Conservation (phyloP, 371 early-diverging fungal genomes). For the Mortierella sp. region DNA sequence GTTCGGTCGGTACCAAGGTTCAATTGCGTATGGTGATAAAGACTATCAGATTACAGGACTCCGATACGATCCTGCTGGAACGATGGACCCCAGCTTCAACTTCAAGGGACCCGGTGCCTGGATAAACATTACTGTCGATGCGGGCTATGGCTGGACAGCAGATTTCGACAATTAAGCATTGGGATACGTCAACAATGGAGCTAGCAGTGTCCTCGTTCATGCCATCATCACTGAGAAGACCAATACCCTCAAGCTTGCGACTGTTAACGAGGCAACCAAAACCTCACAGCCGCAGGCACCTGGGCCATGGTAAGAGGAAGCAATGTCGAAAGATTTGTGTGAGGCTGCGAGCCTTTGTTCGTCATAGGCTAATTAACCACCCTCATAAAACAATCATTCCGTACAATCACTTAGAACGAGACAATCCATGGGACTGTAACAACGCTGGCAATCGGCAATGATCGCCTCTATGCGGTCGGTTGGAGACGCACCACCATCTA, state of each 20-base stretch:
- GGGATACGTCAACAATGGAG: neutral
- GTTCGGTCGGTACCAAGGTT: neutral
- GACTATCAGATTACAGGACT: no score
- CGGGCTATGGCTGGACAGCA: neutral
- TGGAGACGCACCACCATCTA: no score
- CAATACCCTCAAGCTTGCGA: neutral
- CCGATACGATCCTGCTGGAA: neutral
- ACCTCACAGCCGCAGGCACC: neutral
- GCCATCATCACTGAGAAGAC: neutral
- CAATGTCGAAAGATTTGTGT: no score
- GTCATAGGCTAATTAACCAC: no score
- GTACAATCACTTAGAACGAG: neutral
- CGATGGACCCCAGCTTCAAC: neutral
- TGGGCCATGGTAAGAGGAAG: neutral
- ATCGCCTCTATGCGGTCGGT: neutral
- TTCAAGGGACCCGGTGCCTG: neutral
- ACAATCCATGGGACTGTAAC: neutral
- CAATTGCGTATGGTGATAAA: no score
- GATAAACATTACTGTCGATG: neutral
- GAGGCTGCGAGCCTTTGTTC: no score
- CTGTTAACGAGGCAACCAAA: neutral
- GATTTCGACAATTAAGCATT: neutral
- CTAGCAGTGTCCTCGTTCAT: neutral
- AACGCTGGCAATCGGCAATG: neutral
- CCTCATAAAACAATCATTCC: no score